These are phyloP conservation scores for Infundibulicybe gibba DNA, from an alignment of 768 basidiomycete genomes.

Conservation along the genomic window DNA sequence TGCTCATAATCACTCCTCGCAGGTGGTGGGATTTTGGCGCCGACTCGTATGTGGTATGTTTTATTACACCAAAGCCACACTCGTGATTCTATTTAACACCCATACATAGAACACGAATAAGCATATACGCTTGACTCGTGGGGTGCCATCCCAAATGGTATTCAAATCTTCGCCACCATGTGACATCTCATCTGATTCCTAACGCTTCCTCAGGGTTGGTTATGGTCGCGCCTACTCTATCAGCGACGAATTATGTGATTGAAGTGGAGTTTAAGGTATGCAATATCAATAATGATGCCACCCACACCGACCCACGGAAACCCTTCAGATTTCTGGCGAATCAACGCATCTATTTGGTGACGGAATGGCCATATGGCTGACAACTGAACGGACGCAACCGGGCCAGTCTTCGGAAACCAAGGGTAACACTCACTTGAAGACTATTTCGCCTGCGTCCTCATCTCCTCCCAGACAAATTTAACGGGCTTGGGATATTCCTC, in stretches of 20 bases:
- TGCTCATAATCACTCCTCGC: background rate
- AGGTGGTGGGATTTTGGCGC: slow-evolving; percentile 99
- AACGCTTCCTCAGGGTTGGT: slow-evolving; percentile 65
- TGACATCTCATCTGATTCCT: background rate
- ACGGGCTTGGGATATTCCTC: slow-evolving; percentile 87
- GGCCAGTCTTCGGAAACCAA: slow-evolving; percentile 90
- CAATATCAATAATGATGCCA: too few species aligned
- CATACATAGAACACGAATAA: slow-evolving; percentile 87
- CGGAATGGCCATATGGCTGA: slow-evolving; percentile 92
- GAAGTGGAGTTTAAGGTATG: slow-evolving; percentile 98
- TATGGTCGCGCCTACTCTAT: slow-evolving; percentile 94
- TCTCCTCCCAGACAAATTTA: slow-evolving; percentile 70
- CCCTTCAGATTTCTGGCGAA: slow-evolving; percentile 62
- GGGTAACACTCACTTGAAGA: slow-evolving; percentile 41
- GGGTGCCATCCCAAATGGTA: slow-evolving; percentile 80
- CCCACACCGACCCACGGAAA: too few species aligned
- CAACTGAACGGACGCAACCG: slow-evolving; percentile 70
- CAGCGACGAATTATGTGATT: slow-evolving; percentile 74
- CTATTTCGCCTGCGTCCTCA: background rate
- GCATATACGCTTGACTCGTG: slow-evolving; percentile 82
- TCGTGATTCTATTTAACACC: background rate
- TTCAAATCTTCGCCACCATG: background rate
- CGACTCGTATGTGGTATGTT: slow-evolving; percentile 78
- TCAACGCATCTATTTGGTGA: slow-evolving; percentile 80
- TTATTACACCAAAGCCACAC: background rate